Percentiles rank a stretch among this genome's conserved stretches.
phyloP scores from a whole-genome alignment of 345 rosid genomes.

The Durio zibethinus region DNA sequence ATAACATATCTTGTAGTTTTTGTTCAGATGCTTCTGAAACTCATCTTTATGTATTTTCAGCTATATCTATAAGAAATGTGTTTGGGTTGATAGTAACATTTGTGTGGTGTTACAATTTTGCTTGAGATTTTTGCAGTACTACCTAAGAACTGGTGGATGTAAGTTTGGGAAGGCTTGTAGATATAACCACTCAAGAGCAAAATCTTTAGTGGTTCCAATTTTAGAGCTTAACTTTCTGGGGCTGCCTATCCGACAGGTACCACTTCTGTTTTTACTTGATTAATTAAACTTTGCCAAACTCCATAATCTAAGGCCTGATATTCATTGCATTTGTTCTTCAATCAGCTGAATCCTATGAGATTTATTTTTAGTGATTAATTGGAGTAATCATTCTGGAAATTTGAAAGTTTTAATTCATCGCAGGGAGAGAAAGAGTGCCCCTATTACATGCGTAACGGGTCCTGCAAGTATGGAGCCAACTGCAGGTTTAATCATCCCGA shows the following conservation, averaged over 20 bases:
- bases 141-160: slow-evolving; percentile 89
- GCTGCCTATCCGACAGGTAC: slow-evolving; percentile 77
- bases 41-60: not conserved
- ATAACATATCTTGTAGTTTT: not conserved
- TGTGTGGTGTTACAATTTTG: slow-evolving; percentile 17
- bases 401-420: slow-evolving; percentile 7
- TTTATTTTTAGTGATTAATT: not conserved
- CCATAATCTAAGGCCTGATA: not conserved
- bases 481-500: slow-evolving; percentile 97
- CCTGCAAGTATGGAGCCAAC: slow-evolving; percentile 80
- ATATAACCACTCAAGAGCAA: slow-evolving; percentile 63
- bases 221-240: slow-evolving; percentile 82
- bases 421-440: slow-evolving; percentile 87
- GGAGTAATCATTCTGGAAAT: not conserved
- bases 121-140: slow-evolving; percentile 57
- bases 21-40: not conserved
- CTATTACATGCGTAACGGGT: slow-evolving; percentile 89
- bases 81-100: slow-evolving; percentile 18
- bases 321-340: not conserved
- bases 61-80: not conserved
- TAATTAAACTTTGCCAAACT: not conserved
- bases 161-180: slow-evolving; percentile 84
- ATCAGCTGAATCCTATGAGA: not conserved
- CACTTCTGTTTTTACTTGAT: not conserved
- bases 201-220: slow-evolving; percentile 27